Percentiles rank a stretch among this genome's conserved stretches.
phyloP scores from a whole-genome alignment of 805 yeast genomes.

The Metschnikowia continentalis region DNA sequence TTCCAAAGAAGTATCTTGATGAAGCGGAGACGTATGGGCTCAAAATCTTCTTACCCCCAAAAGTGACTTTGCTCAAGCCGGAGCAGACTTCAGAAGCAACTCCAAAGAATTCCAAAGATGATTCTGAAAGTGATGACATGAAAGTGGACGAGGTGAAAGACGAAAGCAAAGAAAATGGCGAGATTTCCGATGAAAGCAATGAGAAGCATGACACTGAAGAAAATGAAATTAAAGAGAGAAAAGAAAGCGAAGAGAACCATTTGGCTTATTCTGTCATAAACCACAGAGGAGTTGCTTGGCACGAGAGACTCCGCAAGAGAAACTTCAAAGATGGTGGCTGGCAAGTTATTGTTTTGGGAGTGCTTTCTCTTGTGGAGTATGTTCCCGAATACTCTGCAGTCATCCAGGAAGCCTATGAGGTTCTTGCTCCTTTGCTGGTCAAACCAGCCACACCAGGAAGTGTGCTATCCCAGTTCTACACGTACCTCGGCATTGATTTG shows the following conservation, averaged over 20 bases:
- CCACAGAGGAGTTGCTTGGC: slow-evolving; percentile 66
- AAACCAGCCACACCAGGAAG: slow-evolving; percentile 46
- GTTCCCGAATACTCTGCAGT: slow-evolving; percentile 50
- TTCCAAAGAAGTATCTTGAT: slow-evolving; percentile 27
- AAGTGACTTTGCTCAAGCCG: slow-evolving; percentile 19
- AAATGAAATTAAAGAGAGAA: slow-evolving; percentile 21
- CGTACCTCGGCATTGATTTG: slow-evolving; percentile 46
- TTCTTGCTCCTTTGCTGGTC: slow-evolving; percentile 52
- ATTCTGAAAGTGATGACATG: neutral
- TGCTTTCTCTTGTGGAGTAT: slow-evolving; percentile 57
- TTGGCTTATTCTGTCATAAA: slow-evolving; percentile 49
- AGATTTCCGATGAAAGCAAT: slow-evolving; percentile 12
- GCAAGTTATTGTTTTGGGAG: slow-evolving; percentile 74
- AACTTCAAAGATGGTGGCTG: slow-evolving; percentile 81
- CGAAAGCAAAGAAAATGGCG: slow-evolving; percentile 18
- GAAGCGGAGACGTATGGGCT: slow-evolving; percentile 33
- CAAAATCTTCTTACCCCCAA: slow-evolving; percentile 29
- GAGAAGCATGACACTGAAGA: slow-evolving; percentile 8
- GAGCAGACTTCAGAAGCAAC: slow-evolving; percentile 6
- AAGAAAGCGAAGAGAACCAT: slow-evolving; percentile 22
- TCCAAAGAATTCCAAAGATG: neutral
- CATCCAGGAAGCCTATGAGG: slow-evolving; percentile 47
- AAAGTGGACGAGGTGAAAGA: slow-evolving; percentile 20
- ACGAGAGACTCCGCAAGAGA: slow-evolving; percentile 68
- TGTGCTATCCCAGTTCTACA: slow-evolving; percentile 53